Evolutionary conservation across 495 filamentous ascomycete genomes (phyloP).

Genomic region (Poronia punctata): DNA sequence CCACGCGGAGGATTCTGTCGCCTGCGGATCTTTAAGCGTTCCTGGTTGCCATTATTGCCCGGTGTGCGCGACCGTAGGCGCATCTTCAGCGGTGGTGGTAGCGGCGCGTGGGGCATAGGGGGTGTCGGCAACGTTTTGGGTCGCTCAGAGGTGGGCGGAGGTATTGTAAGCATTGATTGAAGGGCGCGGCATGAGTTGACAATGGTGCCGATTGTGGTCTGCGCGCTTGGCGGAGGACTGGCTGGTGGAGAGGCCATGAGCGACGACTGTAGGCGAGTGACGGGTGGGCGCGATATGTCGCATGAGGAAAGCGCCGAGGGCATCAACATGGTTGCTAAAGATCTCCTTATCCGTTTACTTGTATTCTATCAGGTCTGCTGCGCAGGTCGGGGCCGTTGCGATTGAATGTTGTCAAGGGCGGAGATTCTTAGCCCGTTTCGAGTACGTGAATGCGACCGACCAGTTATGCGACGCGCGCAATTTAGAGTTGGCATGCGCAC

Average conservation of each 20-base stretch:
- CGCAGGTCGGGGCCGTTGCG: constrained; percentile 3
- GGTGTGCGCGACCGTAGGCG: constrained; percentile 39
- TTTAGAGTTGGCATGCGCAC: too few relatives aligned
- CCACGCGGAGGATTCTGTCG: constrained; percentile 45
- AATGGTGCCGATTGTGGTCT: constrained; percentile 50
- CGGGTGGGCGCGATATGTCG: constrained; percentile 50
- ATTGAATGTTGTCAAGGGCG: too few relatives aligned
- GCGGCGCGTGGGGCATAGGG: constrained; percentile 42
- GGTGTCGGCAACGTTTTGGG: constrained; percentile 38
- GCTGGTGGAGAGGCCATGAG: constrained; percentile 57
- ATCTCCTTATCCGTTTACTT: neutral
- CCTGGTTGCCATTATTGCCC: constrained; percentile 21
- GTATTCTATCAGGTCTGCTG: neutral
- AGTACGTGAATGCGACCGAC: neutral
- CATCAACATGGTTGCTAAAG: constrained; percentile 50
- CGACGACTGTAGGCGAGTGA: constrained; percentile 45
- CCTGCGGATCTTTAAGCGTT: constrained; percentile 46
- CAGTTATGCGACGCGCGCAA: neutral
- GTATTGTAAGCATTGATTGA: constrained; percentile 52
- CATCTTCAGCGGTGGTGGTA: constrained; percentile 38
- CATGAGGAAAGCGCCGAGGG: constrained; percentile 60
- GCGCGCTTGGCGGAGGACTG: constrained; percentile 53
- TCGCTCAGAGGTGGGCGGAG: constrained; percentile 38
- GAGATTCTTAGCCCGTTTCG: too few relatives aligned
- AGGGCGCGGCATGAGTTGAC: constrained; percentile 64